These are phyloP conservation scores for Trichoderma citrinoviride DNA, from an alignment of 2,329 filamentous ascomycete species.

Conservation along the genomic window DNA sequence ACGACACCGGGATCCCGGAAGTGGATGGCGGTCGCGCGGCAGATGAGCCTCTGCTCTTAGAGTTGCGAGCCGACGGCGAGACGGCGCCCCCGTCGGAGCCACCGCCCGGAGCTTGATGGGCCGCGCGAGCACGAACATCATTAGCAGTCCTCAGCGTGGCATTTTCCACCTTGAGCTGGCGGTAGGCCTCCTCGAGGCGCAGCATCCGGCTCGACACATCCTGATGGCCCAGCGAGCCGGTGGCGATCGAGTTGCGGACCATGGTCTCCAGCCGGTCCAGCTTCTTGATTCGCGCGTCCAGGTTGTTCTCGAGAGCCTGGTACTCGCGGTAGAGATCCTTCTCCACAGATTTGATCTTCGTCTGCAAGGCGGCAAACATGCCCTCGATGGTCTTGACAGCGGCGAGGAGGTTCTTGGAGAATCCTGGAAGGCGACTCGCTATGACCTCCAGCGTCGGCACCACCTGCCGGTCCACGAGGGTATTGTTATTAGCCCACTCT, in stretches of 20 bases:
- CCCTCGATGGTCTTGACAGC: conserved; percentile 85
- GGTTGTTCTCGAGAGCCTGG: conserved; percentile 74
- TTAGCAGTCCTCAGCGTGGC: conserved; percentile 65
- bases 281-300: conserved; percentile 77
- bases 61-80: conserved; percentile 51
- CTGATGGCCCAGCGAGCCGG: conserved; percentile 44
- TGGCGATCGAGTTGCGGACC: conserved; percentile 62
- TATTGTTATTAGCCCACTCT: conserved; percentile 89
- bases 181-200: conserved; percentile 59
- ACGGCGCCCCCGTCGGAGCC: conserved; percentile 41
- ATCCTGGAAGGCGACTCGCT: conserved; percentile 78
- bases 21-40: conserved; percentile 34
- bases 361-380: conserved; percentile 73
- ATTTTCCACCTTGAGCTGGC: conserved; percentile 63
- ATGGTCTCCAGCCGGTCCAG: conserved; percentile 83
- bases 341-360: conserved; percentile 80
- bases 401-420: conserved; percentile 83
- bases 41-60: conserved; percentile 32
- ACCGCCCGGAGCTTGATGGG: conserved; percentile 42
- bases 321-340: conserved; percentile 90
- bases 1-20: conserved; percentile 29
- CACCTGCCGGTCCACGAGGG: conserved; percentile 79
- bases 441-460: conserved; percentile 84
- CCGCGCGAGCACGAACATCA: conserved; percentile 54
- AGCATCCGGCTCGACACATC: conserved; percentile 48